Evolutionary conservation across 192 early-diverging fungal species (phyloP).

Genomic region (Coemansia sp.): DNA sequence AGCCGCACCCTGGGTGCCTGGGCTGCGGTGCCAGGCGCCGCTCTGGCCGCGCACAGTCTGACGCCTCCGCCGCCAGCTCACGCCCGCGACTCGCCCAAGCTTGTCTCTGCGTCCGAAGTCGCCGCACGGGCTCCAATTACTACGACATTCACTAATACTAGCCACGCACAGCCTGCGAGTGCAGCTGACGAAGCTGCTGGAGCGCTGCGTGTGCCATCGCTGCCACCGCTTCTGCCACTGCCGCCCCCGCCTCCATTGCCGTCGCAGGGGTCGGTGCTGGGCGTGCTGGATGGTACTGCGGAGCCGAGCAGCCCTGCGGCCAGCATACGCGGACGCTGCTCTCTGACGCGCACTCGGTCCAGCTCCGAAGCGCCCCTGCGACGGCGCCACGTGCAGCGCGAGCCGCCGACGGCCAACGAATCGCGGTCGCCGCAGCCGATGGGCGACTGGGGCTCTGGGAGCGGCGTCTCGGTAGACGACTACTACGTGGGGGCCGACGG

Average conservation of each 20-base stretch:
- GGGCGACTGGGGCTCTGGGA: constrained; percentile 22
- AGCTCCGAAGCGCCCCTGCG: constrained; percentile 43
- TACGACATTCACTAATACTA: too few relatives aligned
- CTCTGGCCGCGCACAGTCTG: background rate
- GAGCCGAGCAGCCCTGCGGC: constrained; percentile 29
- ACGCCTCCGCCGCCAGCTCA: constrained; percentile 20
- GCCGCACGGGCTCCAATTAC: background rate
- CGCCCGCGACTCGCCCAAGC: constrained; percentile 15
- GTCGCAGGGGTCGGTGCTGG: constrained; percentile 29
- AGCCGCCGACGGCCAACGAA: background rate
- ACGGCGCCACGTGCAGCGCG: constrained; percentile 7
- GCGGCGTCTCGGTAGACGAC: constrained; percentile 42
- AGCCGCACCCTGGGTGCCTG: constrained; percentile 16
- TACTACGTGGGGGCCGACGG: constrained; percentile 55
- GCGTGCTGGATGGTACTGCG: constrained; percentile 46
- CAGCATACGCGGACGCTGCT: constrained; percentile 8
- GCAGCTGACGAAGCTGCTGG: background rate
- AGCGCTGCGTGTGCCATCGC: background rate
- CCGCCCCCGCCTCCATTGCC: background rate
- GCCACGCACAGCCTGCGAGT: background rate
- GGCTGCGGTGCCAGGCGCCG: constrained; percentile 15
- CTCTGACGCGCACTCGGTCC: constrained; percentile 45
- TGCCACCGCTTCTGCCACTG: background rate
- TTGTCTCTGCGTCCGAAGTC: background rate
- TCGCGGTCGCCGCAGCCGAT: constrained; percentile 6